Evolutionary conservation across 768 basidiomycete genomes (phyloP).

Genomic region (Hygrophoropsis aurantiaca): DNA sequence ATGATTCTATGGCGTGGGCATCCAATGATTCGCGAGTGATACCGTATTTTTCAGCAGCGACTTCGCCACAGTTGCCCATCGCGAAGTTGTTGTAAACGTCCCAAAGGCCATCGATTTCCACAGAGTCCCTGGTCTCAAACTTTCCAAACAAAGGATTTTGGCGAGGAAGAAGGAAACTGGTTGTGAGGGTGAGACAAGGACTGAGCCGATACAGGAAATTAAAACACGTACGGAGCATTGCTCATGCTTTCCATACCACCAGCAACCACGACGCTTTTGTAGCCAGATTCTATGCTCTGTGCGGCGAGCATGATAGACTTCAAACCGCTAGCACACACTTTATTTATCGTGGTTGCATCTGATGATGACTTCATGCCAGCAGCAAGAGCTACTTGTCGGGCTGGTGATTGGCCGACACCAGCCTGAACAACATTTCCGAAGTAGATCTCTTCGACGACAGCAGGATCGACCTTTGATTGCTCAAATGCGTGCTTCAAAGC

Average conservation of each 20-base stretch:
- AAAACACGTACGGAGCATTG: slow-evolving; percentile 83
- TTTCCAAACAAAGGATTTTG: slow-evolving; percentile 86
- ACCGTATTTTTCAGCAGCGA: slow-evolving; percentile 73
- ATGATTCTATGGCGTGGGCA: slow-evolving; percentile 90
- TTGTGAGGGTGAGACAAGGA: slow-evolving; percentile 4
- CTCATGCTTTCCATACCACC: slow-evolving; percentile 99
- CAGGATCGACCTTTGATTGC: slow-evolving; percentile 76
- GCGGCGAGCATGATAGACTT: slow-evolving; percentile 94
- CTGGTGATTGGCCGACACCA: slow-evolving; percentile 96
- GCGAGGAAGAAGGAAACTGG: slow-evolving; percentile 79
- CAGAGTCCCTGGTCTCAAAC: slow-evolving; percentile 81
- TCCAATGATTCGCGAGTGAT: slow-evolving; percentile 91
- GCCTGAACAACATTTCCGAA: slow-evolving; percentile 98
- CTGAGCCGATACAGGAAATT: slow-evolving; percentile 1
- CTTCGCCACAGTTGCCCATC: slow-evolving; percentile 97
- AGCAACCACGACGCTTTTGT: slow-evolving; percentile 83
- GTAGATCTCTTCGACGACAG: slow-evolving; percentile 90
- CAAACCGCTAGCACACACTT: slow-evolving; percentile 98
- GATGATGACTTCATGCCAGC: slow-evolving; percentile 83
- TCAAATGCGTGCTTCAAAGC: slow-evolving; percentile 91
- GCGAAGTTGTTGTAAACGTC: slow-evolving; percentile 97
- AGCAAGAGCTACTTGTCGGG: slow-evolving; percentile 91
- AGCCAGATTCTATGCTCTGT: slow-evolving; percentile 85
- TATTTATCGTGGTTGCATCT: slow-evolving; percentile 99
- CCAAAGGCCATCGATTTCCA: slow-evolving; percentile 91